These are phyloP conservation scores for Pachysolen tannophilus DNA, from an alignment of 805 yeast genomes.

Conservation along the genomic window DNA sequence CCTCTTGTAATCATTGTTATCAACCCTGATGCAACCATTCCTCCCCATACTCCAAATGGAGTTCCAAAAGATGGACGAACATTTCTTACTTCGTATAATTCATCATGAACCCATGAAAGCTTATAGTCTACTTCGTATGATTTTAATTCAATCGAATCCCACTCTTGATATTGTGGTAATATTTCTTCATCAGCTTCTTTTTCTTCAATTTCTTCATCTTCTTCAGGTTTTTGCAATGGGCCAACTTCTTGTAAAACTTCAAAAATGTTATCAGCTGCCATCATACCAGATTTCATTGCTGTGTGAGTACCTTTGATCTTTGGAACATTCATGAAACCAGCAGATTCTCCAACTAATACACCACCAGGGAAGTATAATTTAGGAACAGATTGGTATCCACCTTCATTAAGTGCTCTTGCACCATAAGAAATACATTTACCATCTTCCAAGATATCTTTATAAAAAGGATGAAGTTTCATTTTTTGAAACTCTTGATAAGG, in stretches of 20 bases:
- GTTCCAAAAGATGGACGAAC: constrained; percentile 85
- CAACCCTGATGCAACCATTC: constrained; percentile 76
- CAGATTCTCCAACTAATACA: constrained; percentile 86
- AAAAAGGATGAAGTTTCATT: constrained; percentile 88
- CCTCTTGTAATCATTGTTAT: constrained; percentile 77
- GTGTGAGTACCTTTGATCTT: constrained; percentile 97
- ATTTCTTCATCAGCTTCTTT: constrained; percentile 31
- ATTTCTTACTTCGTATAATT: constrained; percentile 78
- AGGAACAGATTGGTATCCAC: constrained; percentile 93
- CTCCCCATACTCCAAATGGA: constrained; percentile 72
- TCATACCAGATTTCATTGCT: constrained; percentile 91
- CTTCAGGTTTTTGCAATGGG: constrained; percentile 33
- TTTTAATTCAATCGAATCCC: constrained; percentile 40
- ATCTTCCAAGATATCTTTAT: constrained; percentile 63
- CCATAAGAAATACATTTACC: constrained; percentile 93
- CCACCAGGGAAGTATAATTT: constrained; percentile 93
- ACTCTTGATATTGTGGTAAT: too few relatives aligned
- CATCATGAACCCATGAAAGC: constrained; percentile 81
- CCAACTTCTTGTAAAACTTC: constrained; percentile 34
- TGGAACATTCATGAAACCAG: constrained; percentile 96
- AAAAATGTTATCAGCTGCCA: constrained; percentile 85
- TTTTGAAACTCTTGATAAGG: constrained; percentile 95
- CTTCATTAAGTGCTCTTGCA: constrained; percentile 95
- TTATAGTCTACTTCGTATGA: constrained; percentile 59
- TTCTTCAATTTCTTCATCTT: constrained; percentile 31